These are phyloP conservation scores for Fusarium paranaense DNA, from an alignment of 2,329 filamentous ascomycete species.

Conservation along the genomic window DNA sequence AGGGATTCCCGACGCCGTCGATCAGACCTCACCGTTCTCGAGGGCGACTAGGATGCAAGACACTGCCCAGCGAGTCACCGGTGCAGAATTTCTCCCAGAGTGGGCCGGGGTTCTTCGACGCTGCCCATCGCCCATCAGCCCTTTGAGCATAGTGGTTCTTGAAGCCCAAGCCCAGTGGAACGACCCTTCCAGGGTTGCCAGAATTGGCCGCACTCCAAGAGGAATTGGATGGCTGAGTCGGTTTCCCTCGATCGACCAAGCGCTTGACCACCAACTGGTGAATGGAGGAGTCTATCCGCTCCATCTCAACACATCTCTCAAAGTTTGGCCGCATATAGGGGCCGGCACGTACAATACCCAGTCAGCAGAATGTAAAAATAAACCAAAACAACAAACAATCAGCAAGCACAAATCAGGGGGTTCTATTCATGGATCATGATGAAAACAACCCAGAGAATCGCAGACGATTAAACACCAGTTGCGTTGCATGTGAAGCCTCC, in stretches of 20 bases:
- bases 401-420: neutral
- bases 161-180: conserved; percentile 31
- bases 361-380: neutral
- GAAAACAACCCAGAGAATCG: neutral
- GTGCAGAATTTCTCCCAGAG: conserved; percentile 25
- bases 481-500: neutral
- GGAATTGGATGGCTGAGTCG: conserved; percentile 14
- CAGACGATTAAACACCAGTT: neutral
- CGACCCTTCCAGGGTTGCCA: conserved; percentile 12
- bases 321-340: neutral
- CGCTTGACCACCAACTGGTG: neutral
- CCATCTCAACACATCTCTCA: neutral
- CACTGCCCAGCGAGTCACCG: conserved; percentile 24
- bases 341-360: neutral
- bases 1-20: conserved; percentile 35
- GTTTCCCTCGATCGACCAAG: conserved; percentile 13
- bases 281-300: neutral
- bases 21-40: conserved; percentile 44
- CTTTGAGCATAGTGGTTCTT: conserved; percentile 36
- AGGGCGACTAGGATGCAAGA: conserved; percentile 34
- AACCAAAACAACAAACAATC: neutral
- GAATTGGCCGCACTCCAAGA: conserved; percentile 16
- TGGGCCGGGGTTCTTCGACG: conserved; percentile 31
- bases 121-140: conserved; percentile 18
- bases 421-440: neutral